These are phyloP conservation scores for Vigna radiata DNA, from an alignment of 306 rosid genomes.

Conservation along the genomic window DNA sequence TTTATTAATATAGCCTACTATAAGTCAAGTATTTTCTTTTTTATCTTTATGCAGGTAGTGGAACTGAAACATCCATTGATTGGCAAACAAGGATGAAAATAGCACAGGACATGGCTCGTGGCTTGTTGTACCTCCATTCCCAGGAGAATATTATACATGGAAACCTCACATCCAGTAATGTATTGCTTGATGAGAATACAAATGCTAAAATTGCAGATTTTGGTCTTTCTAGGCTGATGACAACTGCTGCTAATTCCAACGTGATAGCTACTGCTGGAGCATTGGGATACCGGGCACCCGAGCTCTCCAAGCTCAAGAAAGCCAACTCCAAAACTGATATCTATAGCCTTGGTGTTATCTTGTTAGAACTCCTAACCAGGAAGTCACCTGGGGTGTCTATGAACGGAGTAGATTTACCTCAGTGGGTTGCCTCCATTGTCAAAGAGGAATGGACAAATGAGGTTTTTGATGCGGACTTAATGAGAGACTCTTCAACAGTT, in stretches of 20 bases:
- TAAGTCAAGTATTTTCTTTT: neutral
- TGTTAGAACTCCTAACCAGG: constrained; percentile 77
- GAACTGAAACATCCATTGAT: constrained; percentile 64
- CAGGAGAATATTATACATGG: constrained; percentile 75
- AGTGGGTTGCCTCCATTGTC: constrained; percentile 84
- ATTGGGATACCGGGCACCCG: constrained; percentile 78
- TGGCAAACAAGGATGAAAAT: constrained; percentile 87
- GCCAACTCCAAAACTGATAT: constrained; percentile 70
- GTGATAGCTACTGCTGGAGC: constrained; percentile 81
- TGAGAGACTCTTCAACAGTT: constrained; percentile 65
- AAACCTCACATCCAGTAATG: constrained; percentile 78
- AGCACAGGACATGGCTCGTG: constrained; percentile 63
- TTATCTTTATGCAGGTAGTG: constrained; percentile 55
- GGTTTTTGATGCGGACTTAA: constrained; percentile 76
- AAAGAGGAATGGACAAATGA: constrained; percentile 88
- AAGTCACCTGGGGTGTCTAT: constrained; percentile 75
- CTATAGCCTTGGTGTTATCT: constrained; percentile 81
- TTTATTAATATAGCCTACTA: neutral
- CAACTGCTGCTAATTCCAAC: constrained; percentile 70
- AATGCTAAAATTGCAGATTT: constrained; percentile 67
- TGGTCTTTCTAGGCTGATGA: constrained; percentile 72
- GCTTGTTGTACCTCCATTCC: constrained; percentile 69
- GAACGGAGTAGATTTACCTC: constrained; percentile 75
- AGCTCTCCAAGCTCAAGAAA: constrained; percentile 77
- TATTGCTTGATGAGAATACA: constrained; percentile 65